Percentiles rank a stretch among this genome's conserved stretches.
These are phyloP conservation scores for Vitis rupestris DNA, from an alignment of 164 flowering plant species.

Conservation along the genomic window DNA sequence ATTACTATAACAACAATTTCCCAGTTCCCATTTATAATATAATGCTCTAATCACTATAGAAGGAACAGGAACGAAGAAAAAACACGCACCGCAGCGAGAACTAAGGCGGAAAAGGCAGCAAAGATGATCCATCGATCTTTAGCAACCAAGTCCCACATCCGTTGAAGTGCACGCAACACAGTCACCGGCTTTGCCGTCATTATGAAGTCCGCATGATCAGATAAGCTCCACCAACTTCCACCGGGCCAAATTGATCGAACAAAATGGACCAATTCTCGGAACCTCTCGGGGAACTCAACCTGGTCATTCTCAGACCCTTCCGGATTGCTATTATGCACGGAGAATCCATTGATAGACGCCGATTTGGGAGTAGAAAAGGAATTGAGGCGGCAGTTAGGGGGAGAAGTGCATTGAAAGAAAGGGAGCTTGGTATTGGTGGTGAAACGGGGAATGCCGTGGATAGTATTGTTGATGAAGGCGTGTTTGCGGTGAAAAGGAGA, in stretches of 20 bases:
- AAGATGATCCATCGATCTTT: slow-evolving; percentile 74
- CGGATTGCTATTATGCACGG: slow-evolving; percentile 14
- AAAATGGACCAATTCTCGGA: slow-evolving; percentile 28
- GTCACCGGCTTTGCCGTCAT: slow-evolving; percentile 63
- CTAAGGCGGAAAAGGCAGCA: slow-evolving; percentile 60
- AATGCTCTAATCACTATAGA: background rate
- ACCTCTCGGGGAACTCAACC: slow-evolving; percentile 30
- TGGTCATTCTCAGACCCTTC: slow-evolving; percentile 8
- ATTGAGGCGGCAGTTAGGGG: background rate
- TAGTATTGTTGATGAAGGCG: background rate
- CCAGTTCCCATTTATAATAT: too few species aligned
- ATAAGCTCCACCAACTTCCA: slow-evolving; percentile 85
- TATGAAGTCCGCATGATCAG: slow-evolving; percentile 34
- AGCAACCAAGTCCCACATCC: slow-evolving; percentile 84
- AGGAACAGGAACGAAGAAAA: slow-evolving; percentile 1
- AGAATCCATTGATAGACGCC: slow-evolving; percentile 46
- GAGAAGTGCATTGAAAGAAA: background rate
- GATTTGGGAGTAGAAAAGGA: slow-evolving; percentile 18
- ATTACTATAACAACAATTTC: too few species aligned
- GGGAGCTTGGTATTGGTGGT: slow-evolving; percentile 3
- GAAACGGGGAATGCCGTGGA: slow-evolving; percentile 3
- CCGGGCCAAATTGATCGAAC: slow-evolving; percentile 59
- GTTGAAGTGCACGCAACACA: slow-evolving; percentile 52
- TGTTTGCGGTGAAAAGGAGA: slow-evolving; percentile 3
- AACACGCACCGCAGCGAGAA: slow-evolving; percentile 65